Evolutionary conservation across 805 yeast genomes (phyloP), one percentile per base, ranked within the genome.

Genomic region (Candida awuae): DNA sequence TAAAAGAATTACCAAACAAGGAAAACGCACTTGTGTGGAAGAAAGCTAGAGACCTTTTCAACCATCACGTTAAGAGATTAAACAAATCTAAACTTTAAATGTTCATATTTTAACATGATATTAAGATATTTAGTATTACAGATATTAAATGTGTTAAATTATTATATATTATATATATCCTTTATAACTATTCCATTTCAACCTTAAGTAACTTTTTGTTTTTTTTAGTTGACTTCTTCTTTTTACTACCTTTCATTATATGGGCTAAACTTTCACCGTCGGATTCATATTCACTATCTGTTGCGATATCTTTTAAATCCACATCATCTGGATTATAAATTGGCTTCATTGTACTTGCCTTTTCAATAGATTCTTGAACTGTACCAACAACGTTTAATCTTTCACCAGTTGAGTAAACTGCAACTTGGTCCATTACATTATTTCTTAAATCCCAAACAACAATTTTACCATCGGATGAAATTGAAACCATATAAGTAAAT

Each of bases 391-490:
- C 90, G 58, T 85, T 90, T 46, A 92, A 70, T 53, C 98, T 71
- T 62, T 92, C 97, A 10, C 94, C 94, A 16, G 90, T 73, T 47
- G 80, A 85, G 57, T 87, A 90, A 3, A 86, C 92, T 0, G 96
- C 97, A 18, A 87, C 72, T 58, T 87, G 95, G 52, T 84, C 94
- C 51, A 71, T 70, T 2, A 65, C 52, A 1, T 62, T 56, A 6
- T 12, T 9, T 13, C 39, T 32, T 55, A 80, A 63, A 55, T 88
- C 82, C 96, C 97, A 90, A 3, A 90, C 83, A 7, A 92, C 94
- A 37, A 90, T 80, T 52, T 75, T 83, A 19, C 97, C 97, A 59
- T 90, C 97, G 0, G 97, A 84, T 1, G 96, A 84, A 10, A 87
- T 84, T 2, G 95, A 81, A 0, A 84, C 71, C 53, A 92, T 59